Evolutionary conservation across 805 yeast genomes (phyloP).

Genomic region (Yamadazyma olivae): DNA sequence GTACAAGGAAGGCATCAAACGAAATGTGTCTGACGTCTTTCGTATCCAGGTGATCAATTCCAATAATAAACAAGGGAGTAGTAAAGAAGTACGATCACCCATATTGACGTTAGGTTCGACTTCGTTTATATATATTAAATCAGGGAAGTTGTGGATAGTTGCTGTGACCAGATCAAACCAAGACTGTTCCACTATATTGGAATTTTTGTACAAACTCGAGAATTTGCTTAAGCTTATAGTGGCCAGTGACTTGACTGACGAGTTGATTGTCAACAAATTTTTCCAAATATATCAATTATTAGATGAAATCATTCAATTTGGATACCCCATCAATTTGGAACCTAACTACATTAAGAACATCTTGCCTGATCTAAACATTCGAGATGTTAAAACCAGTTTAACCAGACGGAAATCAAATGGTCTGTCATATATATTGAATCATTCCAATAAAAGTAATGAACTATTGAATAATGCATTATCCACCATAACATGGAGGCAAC

Average conservation of each 20-base stretch:
- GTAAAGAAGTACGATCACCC: slow-evolving; percentile 32
- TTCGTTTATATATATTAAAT: slow-evolving; percentile 74
- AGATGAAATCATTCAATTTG: slow-evolving; percentile 74
- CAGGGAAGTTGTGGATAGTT: slow-evolving; percentile 68
- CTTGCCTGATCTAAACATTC: slow-evolving; percentile 7
- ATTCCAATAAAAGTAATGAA: slow-evolving; percentile 10
- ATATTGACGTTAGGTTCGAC: slow-evolving; percentile 86
- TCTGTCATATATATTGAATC: slow-evolving; percentile 4
- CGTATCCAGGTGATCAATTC: slow-evolving; percentile 86
- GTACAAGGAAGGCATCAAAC: slow-evolving; percentile 69
- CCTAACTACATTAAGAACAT: slow-evolving; percentile 21
- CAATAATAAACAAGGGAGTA: slow-evolving; percentile 16
- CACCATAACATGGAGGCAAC: slow-evolving; percentile 12
- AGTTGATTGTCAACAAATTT: slow-evolving; percentile 60
- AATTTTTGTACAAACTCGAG: slow-evolving; percentile 66
- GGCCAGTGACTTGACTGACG: slow-evolving; percentile 21
- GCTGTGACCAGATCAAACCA: slow-evolving; percentile 88
- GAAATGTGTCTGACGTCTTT: slow-evolving; percentile 82
- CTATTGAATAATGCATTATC: slow-evolving; percentile 3
- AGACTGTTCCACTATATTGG: slow-evolving; percentile 78
- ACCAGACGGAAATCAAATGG: slow-evolving; percentile 10
- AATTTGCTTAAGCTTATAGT: slow-evolving; percentile 40
- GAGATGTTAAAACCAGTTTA: slow-evolving; percentile 1
- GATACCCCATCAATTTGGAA: slow-evolving; percentile 72
- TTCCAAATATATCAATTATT: slow-evolving; percentile 69